Base-by-base conservation (phyloP, 2,329 filamentous ascomycete species). In the Ascochyta fabae region DNA sequence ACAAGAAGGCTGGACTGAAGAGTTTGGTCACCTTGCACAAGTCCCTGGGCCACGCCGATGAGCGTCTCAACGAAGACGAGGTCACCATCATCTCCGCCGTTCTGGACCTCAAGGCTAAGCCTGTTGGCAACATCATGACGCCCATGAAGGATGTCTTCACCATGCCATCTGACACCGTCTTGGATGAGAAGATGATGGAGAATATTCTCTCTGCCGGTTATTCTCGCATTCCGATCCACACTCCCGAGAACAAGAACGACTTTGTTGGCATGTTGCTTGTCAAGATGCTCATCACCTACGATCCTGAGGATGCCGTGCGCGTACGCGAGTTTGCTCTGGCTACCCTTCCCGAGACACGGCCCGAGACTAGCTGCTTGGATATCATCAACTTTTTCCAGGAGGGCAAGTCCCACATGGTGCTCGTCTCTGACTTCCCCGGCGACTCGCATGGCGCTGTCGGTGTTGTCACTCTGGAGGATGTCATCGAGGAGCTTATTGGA, bases 341-440 rank as follows among this genome's bases (percentile, higher is more conserved):
- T 13, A 97, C 95, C 0, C 85, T 99, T 6, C 95, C 96, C 1
- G 95, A 99, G 76, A 99, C 95, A 0, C 86, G 91, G 9, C 92
- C 95, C 0, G 92, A 97, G 72, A 99, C 95, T 0, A 97, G 93
- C 79, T 99, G 95, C 74, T 79, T 99, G 52, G 95, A 99, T 75
- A 98, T 99, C 69, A 92, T 99, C 78, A 99, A 99, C 79, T 99
- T 97, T 77, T 99, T 99, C 80, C 95, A 99, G 76, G 95, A 99
- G 80, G 95, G 95, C 68, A 99, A 99, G 75, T 96, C 93, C 1
- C 95, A 99, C 76, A 96, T 99, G 93, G 94, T 98, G 0, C 81
- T 99, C 26, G 95, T 98, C 8, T 97, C 94, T 0, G 91, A 96
- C 69, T 85, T 80, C 62, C 95, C 95, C 1, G 93, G 94, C n/a